These are phyloP conservation scores for Eremochloa ophiuroides DNA, from an alignment of 176 grass and related monocot genomes.

Conservation along the genomic window DNA sequence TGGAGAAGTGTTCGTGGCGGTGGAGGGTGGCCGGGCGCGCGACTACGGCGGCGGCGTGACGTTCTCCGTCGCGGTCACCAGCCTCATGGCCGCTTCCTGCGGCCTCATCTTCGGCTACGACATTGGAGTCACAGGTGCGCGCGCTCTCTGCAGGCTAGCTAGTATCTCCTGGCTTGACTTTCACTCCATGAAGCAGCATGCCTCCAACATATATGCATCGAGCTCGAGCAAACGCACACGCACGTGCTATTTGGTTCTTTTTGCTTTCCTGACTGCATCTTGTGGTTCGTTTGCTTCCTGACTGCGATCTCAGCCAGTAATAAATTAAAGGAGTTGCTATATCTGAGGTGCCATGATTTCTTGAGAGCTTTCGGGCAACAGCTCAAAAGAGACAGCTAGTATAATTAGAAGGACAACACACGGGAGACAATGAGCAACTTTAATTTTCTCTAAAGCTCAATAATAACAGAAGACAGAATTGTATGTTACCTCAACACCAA, in stretches of 20 bases:
- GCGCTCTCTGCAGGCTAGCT: background rate
- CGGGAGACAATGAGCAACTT: no score
- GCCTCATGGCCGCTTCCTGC: conserved; percentile 42
- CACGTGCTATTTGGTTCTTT: background rate
- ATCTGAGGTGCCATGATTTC: no score
- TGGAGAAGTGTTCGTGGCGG: background rate
- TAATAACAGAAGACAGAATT: no score
- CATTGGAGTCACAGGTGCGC: conserved; percentile 34
- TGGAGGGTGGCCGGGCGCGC: background rate
- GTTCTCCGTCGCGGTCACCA: conserved; percentile 31
- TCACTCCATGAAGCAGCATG: background rate
- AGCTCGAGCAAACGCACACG: background rate
- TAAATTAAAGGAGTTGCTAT: background rate
- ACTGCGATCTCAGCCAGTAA: no score
- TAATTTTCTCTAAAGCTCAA: no score
- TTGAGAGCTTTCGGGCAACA: no score
- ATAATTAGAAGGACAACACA: no score
- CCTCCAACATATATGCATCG: background rate
- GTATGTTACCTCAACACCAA: no score
- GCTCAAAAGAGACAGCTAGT: no score
- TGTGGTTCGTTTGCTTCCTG: no score
- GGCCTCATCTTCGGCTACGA: conserved; percentile 56
- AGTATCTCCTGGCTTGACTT: background rate
- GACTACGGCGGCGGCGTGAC: conserved; percentile 34
- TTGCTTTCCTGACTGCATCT: no score